Base-by-base conservation (phyloP, 805 yeast genomes). In the Citeromyces nyonsensis region DNA sequence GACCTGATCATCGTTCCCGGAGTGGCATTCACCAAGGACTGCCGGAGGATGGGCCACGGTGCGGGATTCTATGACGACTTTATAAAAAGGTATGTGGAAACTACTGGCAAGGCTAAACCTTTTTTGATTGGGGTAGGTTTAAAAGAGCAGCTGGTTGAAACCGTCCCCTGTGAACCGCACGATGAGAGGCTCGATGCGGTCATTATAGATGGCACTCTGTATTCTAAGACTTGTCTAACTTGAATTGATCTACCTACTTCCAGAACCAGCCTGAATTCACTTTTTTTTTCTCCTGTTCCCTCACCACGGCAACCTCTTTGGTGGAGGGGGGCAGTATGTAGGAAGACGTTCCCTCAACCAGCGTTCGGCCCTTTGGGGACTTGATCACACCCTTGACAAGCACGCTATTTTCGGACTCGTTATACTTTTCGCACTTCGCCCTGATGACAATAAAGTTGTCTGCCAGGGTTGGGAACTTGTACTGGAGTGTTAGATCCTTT, bases 21-120 rank as follows among this genome's bases (percentile, higher is more conserved):
- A 0, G 76, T 88, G 2, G 95, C 82, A 1, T 86, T 82, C 50
- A 66, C 81, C 1, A 40, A 18, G 4, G 36, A 36, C 2, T 52
- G 59, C 11, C 36, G 40, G 24, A 50, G 98, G 34, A 48, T 88
- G 33, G 98, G 98, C 1, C 94, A 84, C 48, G 98, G 98, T 1
- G 88, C 76, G 4, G 98, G 96, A 0, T 85, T 70, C 50, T 88
- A 91, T 49, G 98, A 88, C 49, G 83, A 77, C 43, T 80, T 61
- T 43, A 63, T 80, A 28, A 55, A 61, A 30, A 54, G 78, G 32
- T 72, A 72, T 41, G 15, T 38, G 6, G 49, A 61, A 45, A 46
- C 52, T 55, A 24, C 40, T 26, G 29, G 41, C 35, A 36, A 33
- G 11, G 30, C 29, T 24, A 40, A 30, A 11, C 78, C 79, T 0